These are phyloP conservation scores for Citrus australasica DNA, from an alignment of 345 rosid genomes.

Conservation along the genomic window DNA sequence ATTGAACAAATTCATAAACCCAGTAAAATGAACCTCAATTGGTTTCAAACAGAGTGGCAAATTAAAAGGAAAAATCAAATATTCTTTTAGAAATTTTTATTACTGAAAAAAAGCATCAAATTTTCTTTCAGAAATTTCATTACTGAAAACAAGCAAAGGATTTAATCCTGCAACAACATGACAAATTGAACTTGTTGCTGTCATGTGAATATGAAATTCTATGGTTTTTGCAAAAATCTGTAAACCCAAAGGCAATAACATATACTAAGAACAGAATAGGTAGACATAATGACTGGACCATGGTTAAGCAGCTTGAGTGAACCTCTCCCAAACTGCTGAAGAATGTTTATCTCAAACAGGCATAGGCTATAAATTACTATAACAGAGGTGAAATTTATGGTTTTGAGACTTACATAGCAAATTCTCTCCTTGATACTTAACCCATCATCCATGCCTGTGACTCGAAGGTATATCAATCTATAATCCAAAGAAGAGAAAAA, in stretches of 20 bases:
- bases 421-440: constrained; percentile 84
- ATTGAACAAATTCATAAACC: background rate
- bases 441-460: constrained; percentile 93
- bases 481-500: constrained; percentile 21
- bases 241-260: background rate
- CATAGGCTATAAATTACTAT: background rate
- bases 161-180: background rate
- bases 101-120: background rate
- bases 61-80: background rate
- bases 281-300: background rate
- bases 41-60: background rate
- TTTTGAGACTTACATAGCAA: constrained; percentile 54
- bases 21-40: background rate
- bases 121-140: background rate
- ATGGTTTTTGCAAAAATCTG: background rate
- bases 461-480: constrained; percentile 85
- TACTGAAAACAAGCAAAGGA: background rate
- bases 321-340: background rate
- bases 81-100: background rate
- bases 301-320: background rate
- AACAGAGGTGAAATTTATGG: background rate
- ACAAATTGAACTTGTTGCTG: background rate
- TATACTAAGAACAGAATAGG: background rate
- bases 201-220: background rate
- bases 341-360: background rate